A percentile compares a stretch with the other conserved stretches of the same genome.
Conservation (phyloP, 2,329 filamentous ascomycete genomes). For the Microsporum ferrugineum region DNA sequence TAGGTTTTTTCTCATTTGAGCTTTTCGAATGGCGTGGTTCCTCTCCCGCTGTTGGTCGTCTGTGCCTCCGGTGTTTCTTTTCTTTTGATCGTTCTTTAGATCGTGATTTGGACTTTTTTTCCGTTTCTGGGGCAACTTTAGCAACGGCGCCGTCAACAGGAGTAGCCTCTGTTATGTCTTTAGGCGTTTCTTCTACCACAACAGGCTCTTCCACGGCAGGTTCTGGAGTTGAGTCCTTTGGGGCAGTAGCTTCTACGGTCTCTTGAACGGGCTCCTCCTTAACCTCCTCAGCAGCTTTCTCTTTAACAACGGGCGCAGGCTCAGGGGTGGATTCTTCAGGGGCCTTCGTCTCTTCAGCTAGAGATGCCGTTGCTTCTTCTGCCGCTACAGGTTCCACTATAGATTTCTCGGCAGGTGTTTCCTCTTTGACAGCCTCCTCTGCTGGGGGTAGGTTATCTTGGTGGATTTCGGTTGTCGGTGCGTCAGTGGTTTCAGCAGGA, state of each 20-base stretch:
- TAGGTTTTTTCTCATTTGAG: conserved; percentile 25
- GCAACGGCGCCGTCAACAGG: neutral
- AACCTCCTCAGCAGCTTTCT: neutral
- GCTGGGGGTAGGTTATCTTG: neutral
- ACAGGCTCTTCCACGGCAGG: conserved; percentile 6
- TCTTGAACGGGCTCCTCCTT: neutral
- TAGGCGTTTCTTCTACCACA: neutral
- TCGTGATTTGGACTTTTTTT: neutral
- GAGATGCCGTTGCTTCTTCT: neutral
- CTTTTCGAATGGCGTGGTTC: conserved; percentile 27
- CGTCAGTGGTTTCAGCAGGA: neutral
- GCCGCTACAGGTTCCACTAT: neutral
- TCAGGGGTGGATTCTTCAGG: neutral
- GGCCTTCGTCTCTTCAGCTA: neutral
- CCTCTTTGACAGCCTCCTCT: neutral
- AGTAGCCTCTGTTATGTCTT: neutral
- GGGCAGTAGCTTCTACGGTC: neutral
- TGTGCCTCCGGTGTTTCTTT: conserved; percentile 20
- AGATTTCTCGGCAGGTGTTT: neutral
- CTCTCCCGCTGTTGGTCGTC: conserved; percentile 20
- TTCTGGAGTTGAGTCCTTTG: neutral
- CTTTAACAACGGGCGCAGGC: neutral
- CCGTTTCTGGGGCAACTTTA: conserved; percentile 5
- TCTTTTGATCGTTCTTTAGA: conserved; percentile 9
- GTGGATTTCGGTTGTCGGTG: no score